Evolutionary conservation across 2,329 filamentous ascomycete species (phyloP), one percentile per base, ranked within the genome.

Genomic region (Colletotrichum liaoningense): DNA sequence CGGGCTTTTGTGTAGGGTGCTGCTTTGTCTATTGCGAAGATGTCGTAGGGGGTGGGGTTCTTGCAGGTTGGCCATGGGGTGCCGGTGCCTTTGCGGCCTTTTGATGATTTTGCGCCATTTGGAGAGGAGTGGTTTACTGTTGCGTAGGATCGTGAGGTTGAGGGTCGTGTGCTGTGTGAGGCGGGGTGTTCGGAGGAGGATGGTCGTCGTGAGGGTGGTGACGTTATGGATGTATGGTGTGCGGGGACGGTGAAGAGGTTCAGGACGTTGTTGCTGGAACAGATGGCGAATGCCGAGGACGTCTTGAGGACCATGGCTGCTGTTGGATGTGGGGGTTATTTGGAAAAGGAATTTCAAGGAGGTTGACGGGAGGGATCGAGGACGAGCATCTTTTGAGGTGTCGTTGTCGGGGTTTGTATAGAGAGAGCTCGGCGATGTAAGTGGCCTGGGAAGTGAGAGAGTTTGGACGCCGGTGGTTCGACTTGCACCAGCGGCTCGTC

Each of bases 31-130:
- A 86, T 82, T 74, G 89, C 87, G 79, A 98, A 92, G 80, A 99
- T 94, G 79, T 98, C 94, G 84, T 99, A 98, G 1, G 97, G 97
- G 0, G 95, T 96, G 1, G 94, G 94, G 54, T 87, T 79, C 24
- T 79, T 74, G 6, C 81, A 79, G 5, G 81, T 79, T 2, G 89
- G 89, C 89, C 89, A 91, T 46, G 78, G 75, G 6, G 79, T 76
- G 55, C 26, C n/a, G 28, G 11, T 19, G 56, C 54, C 63, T 28
- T 28, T 28, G 26, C 1, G 26, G 24, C 4, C 2, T 28, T 38
- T 55, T 4, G 33, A 26, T 4, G 46, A 16, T 28, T 28, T 28
- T 6, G 26, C 1, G 26, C 26, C 26, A 28, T 28, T 28, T 28
- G 26, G 26, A 28, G 26, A 28, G 26, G 26, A 28, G 26, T 35